Base-by-base conservation (phyloP, 139 green algal species). In the Penium margaritaceum region DNA sequence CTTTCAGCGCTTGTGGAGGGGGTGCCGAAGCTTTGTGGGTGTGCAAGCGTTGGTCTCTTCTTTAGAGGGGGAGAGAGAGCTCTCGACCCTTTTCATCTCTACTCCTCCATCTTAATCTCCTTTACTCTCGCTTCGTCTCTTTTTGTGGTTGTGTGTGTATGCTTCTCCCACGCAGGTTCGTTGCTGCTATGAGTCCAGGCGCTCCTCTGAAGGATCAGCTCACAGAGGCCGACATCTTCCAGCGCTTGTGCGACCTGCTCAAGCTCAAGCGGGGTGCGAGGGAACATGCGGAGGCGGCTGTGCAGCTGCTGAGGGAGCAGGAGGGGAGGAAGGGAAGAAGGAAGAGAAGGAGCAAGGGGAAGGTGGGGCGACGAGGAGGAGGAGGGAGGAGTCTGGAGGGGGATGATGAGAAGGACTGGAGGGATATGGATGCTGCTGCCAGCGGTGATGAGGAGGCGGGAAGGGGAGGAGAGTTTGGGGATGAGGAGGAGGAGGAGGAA, bases 381-480 rank as follows among this genome's bases (percentile, higher is more conserved):
- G 30, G 9, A 17, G 47, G 47, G 21, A 60, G 47, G 47, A 60
- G 47, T 14, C n/a, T 5, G 19, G 47, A 24, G 47, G 5, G 47
- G 47, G 47, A 60, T 24, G 47, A 24, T 5, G 15, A 24, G 17
- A 24, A 24, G 47, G 30, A 33, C n/a, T n/a, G 47, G 2, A 21
- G 44, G 47, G 47, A 60, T n/a, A 60, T n/a, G 47, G 47, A 60
- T 24, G 47, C n/a, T n/a, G n/a, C n/a, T n/a, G n/a, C n/a, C n/a
- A n/a, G 47, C n/a, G 47, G 17, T n/a, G 29, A 29, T 60, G 47
- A 60, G 21, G 47, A 24, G 0, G 47, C n/a, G 21, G 17, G 17
- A 15, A 24, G 47, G 47, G 47, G 47, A 24, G n/a, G n/a, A n/a
- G n/a, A n/a, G n/a, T n/a, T 6, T 60, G 47, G 30, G 47, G 47